A percentile compares a stretch with the other conserved stretches of the same genome.
Evolutionary conservation across 345 rosid genomes (phyloP).

Genomic region (Camelina neglecta): DNA sequence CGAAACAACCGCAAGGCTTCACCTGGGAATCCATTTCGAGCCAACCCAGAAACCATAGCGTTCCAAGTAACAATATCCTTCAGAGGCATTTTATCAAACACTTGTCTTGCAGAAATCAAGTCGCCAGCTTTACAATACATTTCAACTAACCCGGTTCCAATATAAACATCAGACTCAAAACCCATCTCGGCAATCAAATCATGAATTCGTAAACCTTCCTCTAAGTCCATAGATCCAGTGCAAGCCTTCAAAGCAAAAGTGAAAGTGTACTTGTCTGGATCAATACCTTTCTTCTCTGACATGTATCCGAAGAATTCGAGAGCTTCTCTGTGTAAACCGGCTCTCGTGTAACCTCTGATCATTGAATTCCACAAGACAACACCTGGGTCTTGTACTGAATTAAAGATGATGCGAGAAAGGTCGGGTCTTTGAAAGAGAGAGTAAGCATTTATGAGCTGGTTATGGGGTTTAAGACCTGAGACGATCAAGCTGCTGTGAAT

Average conservation of each 20-base stretch:
- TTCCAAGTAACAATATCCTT: constrained; percentile 62
- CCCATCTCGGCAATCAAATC: constrained; percentile 45
- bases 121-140: constrained; percentile 62
- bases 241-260: constrained; percentile 72
- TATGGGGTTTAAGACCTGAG: constrained; percentile 51
- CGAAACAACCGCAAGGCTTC: constrained; percentile 50
- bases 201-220: constrained; percentile 60
- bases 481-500: constrained; percentile 53
- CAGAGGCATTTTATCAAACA: constrained; percentile 60
- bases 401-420: constrained; percentile 54
- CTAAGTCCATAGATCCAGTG: constrained; percentile 46
- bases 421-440: constrained; percentile 50
- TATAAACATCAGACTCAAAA: constrained; percentile 57
- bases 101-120: constrained; percentile 47
- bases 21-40: constrained; percentile 42
- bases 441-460: constrained; percentile 54
- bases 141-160: constrained; percentile 58
- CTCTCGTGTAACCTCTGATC: constrained; percentile 57
- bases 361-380: constrained; percentile 56
- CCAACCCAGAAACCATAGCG: constrained; percentile 55
- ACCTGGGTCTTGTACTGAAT: constrained; percentile 52
- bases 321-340: constrained; percentile 48
- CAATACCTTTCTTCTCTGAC: constrained; percentile 47
- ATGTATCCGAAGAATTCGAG: constrained; percentile 49
- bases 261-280: constrained; percentile 63